Base-by-base conservation (phyloP, 441 rosid genomes). In the Hypseocharis bilobata region DNA sequence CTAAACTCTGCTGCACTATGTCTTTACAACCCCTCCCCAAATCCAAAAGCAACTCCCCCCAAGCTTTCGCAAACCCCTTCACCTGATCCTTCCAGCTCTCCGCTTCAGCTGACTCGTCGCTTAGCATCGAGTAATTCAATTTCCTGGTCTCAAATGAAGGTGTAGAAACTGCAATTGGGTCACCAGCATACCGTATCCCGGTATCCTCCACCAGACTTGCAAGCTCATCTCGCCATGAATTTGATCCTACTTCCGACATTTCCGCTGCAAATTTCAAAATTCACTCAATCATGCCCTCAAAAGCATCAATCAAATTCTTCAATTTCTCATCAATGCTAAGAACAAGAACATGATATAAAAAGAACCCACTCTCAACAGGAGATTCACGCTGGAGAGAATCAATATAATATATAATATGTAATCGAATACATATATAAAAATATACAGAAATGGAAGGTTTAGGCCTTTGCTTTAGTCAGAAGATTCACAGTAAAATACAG, bases 31-130 rank as follows among this genome's bases (percentile, higher is more conserved):
- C 99, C 63, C 77, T 81, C n/a, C 93, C 93, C n/a, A 93, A 83
- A 44, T 93, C 96, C 65, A 89, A 3, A 34, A 85, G 70, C 92
- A 93, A 84, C 79, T 93, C 97, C 6, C 86, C 88, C 98, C 98
- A 93, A 16, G 97, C 85, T 74, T 82, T 85, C 64, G 84, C 64
- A 62, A 93, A 87, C 66, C 80, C 98, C 27, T 73, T 79, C 70
- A 75, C 82, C 70, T 88, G 95, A 67, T 88, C 96, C 72, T 70
- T 85, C 58, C 85, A 71, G 56, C 79, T 83, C 85, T 78, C 92
- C 67, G 56, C 71, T 38, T 56, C 71, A 51, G 25, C 59, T 56
- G 64, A 76, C 66, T 47, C 32, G 19, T 34, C 74, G 52, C 72
- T 11, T 45, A 38, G 40, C 52, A 1, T 38, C 38, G 54, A 49